phyloP scores from a whole-genome alignment of 1,139 yeast genomes.

The Hyphopichia khmerensis region DNA sequence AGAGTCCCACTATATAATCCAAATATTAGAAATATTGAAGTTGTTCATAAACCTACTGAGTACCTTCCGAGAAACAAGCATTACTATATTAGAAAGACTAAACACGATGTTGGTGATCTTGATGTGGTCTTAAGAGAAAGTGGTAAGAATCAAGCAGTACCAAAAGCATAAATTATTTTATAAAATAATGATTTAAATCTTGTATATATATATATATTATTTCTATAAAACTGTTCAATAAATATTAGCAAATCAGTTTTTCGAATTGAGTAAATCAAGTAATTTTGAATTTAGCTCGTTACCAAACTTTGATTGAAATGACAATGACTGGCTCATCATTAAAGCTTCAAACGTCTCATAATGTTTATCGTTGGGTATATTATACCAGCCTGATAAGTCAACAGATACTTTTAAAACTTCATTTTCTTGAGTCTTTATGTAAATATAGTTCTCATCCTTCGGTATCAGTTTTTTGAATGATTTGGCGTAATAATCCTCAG shows the following conservation, averaged over 20 bases:
- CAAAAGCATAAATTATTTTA: not conserved
- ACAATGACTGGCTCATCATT: conserved; percentile 36
- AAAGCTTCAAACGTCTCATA: conserved; percentile 50
- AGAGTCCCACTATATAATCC: conserved; percentile 81
- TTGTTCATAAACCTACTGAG: conserved; percentile 67
- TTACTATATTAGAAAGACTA: conserved; percentile 81
- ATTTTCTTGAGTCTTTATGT: conserved; percentile 21
- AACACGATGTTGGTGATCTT: conserved; percentile 79
- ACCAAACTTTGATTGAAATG: conserved; percentile 33
- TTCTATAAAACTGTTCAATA: not conserved
- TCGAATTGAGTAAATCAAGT: not conserved
- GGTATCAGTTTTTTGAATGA: not conserved
- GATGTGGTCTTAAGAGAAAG: conserved; percentile 45
- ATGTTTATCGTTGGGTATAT: conserved; percentile 9
- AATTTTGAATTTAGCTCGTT: conserved; percentile 22
- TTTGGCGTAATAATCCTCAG: conserved; percentile 1
- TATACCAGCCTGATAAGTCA: conserved; percentile 35
- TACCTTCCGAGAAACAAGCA: conserved; percentile 78
- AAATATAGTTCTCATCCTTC: conserved; percentile 10
- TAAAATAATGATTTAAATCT: conserved; percentile 6
- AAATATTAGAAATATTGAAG: conserved; percentile 67
- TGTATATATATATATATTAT: conserved; percentile 12
- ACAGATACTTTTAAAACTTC: conserved; percentile 25
- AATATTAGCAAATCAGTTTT: not conserved
- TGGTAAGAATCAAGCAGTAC: conserved; percentile 14